A percentile compares a stretch with the other conserved stretches of the same genome.
Conservation (phyloP, 1,139 yeast genomes). For the Blastobotrys apis region DNA sequence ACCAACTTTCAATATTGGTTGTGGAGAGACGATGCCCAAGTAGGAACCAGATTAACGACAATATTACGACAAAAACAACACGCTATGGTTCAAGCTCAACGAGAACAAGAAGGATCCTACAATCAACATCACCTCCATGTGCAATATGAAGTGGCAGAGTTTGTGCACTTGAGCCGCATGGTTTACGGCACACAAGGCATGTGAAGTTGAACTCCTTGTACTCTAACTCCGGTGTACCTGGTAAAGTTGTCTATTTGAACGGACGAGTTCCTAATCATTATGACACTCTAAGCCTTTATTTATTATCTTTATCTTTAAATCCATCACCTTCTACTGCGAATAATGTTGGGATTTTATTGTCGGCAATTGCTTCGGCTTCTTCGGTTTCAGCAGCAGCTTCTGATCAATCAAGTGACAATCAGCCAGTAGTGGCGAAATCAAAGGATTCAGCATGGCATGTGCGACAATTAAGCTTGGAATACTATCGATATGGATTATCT, state of each 20-base stretch:
- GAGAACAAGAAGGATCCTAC: not conserved
- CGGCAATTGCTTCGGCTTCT: not conserved
- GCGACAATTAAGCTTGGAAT: constrained; percentile 29
- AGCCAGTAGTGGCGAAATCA: not conserved
- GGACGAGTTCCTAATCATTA: constrained; percentile 31
- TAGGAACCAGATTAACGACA: no score
- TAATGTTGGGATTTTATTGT: constrained; percentile 34
- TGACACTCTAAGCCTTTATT: constrained; percentile 32
- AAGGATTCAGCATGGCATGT: constrained; percentile 14
- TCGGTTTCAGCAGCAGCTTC: constrained; percentile 3
- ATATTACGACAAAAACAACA: no score
- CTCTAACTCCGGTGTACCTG: constrained; percentile 28
- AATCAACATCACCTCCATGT: not conserved
- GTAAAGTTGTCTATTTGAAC: constrained; percentile 27
- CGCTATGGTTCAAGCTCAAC: no score
- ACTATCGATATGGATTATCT: constrained; percentile 34
- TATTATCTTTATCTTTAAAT: constrained; percentile 32
- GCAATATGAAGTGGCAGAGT: not conserved
- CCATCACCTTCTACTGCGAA: constrained; percentile 36
- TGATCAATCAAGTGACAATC: no score
- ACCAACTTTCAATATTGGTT: no score
- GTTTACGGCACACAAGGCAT: no score
- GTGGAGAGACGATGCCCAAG: no score
- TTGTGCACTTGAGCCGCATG: no score
- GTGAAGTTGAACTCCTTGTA: not conserved